Evolutionary conservation across 352 stramenopile genomes (phyloP), one percentile per base, ranked within the genome.

Genomic region (Pythium angustatum): DNA sequence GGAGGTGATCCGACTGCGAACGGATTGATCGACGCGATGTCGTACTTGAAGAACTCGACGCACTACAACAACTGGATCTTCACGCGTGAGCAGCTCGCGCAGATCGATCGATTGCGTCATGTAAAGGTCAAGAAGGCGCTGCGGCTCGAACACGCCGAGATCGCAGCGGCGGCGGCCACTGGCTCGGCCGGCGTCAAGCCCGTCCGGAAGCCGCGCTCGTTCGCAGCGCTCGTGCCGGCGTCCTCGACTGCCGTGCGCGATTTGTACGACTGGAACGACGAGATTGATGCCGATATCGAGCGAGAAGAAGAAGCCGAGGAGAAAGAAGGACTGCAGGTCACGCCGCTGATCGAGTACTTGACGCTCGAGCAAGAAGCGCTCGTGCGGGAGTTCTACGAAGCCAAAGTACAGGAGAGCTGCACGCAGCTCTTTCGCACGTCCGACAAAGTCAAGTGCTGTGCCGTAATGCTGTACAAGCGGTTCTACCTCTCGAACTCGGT

Each of bases 51-150:
- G 58, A 78, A 77, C 66, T 94, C 87, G 71, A 94, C 87, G 69
- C 87, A 96, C 76, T 91, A 94, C 62, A 93, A 94, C 75, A 96
- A 94, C 71, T 96, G 87, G 87, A 68, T 96, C 67, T 92, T 96
- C 75, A 79, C 75, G 33, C 26, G 30, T 10, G 83, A 89, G 22
- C 71, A 93, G 59, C 77, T 96, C 27, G 44, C 51, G 58, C 78
- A 69, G 45, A 72, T 87, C n/a, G 72, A 79, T 8, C 66, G 77
- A 4, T 65, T 96, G 44, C 83, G 85, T 34, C 69, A 85, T 65
- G 68, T 93, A 22, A 94, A 94, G 69, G 73, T 66, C 1, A 78
- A 80, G 49, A 78, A 76, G 19, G 68, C 79, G 36, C 66, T 93
- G 63, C 84, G 82, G 31, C 55, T 89, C 24, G 82, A 91, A 69